These are phyloP conservation scores for Colletotrichum sp. DNA, from an alignment of 2,329 filamentous ascomycete species.

Conservation along the genomic window DNA sequence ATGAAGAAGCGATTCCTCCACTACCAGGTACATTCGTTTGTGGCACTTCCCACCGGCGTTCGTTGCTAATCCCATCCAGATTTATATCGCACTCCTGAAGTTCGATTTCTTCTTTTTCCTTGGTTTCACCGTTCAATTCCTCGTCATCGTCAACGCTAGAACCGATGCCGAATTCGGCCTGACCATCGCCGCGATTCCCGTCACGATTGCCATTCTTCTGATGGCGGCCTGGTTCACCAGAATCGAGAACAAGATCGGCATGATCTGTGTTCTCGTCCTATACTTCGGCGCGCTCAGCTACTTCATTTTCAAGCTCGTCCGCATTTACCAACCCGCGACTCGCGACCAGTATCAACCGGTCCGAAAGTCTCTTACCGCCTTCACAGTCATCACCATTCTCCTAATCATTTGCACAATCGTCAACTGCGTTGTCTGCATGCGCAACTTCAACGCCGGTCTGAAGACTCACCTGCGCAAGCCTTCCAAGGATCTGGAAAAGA, in stretches of 20 bases:
- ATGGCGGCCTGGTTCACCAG: constrained; percentile 85
- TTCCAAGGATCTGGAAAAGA: constrained; percentile 52
- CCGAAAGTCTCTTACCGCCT: constrained; percentile 85
- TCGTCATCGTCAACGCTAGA: constrained; percentile 82
- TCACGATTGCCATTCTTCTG: constrained; percentile 88
- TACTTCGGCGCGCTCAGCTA: constrained; percentile 91
- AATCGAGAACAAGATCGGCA: constrained; percentile 80
- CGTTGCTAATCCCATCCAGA: constrained; percentile 53
- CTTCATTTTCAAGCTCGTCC: constrained; percentile 97
- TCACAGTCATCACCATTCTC: constrained; percentile 90
- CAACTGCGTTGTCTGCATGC: constrained; percentile 85
- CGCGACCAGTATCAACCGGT: constrained; percentile 74
- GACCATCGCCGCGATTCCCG: constrained; percentile 86
- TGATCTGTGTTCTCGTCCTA: constrained; percentile 78
- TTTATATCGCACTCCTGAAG: constrained; percentile 96
- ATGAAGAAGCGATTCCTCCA: constrained; percentile 97
- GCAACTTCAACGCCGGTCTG: constrained; percentile 88
- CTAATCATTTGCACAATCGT: constrained; percentile 87
- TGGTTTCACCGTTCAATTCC: constrained; percentile 96
- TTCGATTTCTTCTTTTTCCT: constrained; percentile 99
- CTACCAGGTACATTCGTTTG: constrained; percentile 74
- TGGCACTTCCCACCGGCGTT: not conserved
- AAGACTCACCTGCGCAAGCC: constrained; percentile 80
- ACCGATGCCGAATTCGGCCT: constrained; percentile 79
- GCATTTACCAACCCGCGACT: constrained; percentile 80